Percentiles rank a stretch among this genome's conserved stretches.
phyloP scores from a whole-genome alignment of 2,329 filamentous ascomycete genomes.

The Chaetomiaceae sp. region DNA sequence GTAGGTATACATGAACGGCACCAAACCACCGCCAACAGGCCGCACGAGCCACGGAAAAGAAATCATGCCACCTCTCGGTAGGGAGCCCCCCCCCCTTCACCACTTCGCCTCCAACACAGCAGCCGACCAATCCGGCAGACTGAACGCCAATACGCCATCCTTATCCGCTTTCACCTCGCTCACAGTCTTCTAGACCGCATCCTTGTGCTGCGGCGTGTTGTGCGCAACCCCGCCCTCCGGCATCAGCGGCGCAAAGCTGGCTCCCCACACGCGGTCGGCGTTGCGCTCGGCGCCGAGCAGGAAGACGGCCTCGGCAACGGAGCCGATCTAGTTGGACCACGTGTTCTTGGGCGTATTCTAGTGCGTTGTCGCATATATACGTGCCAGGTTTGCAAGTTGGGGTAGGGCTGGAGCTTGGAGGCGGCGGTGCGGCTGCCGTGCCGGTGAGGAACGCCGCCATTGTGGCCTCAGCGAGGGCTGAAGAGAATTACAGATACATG shows the following conservation, averaged over 20 bases:
- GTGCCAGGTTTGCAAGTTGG: too few relatives aligned
- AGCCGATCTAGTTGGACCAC: slow-evolving; percentile 26
- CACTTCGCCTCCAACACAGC: slow-evolving; percentile 44
- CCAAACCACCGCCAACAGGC: too few relatives aligned
- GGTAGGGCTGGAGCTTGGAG: too few relatives aligned
- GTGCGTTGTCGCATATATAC: too few relatives aligned
- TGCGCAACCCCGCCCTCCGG: slow-evolving; percentile 34
- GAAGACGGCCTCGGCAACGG: slow-evolving; percentile 59
- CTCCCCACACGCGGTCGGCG: slow-evolving; percentile 49
- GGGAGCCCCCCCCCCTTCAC: too few relatives aligned
- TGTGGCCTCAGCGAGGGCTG: too few relatives aligned
- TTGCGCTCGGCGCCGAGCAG: slow-evolving; percentile 61
- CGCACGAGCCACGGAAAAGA: too few relatives aligned
- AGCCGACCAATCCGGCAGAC: slow-evolving; percentile 48
- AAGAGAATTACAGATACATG: too few relatives aligned
- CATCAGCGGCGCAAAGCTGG: slow-evolving; percentile 35
- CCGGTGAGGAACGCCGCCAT: too few relatives aligned
- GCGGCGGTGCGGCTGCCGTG: too few relatives aligned
- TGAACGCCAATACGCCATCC: slow-evolving; percentile 46
- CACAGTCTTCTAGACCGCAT: slow-evolving; percentile 42
- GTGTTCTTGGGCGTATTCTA: slow-evolving; percentile 4
- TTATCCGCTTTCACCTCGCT: slow-evolving; percentile 35
- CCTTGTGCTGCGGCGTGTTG: slow-evolving; percentile 41
- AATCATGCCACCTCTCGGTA: too few relatives aligned
- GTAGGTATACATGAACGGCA: too few relatives aligned